Evolutionary conservation across 2,329 filamentous ascomycete genomes (phyloP).

Genomic region (Fusarium foetens): DNA sequence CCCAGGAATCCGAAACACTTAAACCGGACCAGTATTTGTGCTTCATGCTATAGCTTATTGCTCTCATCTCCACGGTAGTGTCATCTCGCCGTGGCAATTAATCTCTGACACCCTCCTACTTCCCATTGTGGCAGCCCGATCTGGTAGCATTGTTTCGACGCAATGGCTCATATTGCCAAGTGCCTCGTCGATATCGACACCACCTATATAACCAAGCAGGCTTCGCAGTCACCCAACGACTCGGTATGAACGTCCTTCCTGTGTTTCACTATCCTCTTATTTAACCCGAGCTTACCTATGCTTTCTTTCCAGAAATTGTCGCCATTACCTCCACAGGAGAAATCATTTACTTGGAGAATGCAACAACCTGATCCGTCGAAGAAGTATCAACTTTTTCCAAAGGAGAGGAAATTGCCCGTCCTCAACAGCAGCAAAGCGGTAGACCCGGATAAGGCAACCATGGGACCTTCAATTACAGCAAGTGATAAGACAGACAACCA

Average conservation of each 20-base stretch:
- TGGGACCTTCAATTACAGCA: constrained; percentile 55
- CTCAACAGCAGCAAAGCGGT: constrained; percentile 58
- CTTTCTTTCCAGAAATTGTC: constrained; percentile 36
- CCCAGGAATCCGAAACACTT: constrained; percentile 45
- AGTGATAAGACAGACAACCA: constrained; percentile 54
- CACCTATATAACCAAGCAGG: constrained; percentile 62
- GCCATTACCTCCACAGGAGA: constrained; percentile 54
- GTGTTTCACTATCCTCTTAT: constrained; percentile 12
- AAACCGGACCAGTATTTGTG: constrained; percentile 34
- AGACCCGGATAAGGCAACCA: constrained; percentile 62
- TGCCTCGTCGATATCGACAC: constrained; percentile 64
- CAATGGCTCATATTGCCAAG: constrained; percentile 72
- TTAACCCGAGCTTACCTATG: constrained; percentile 29
- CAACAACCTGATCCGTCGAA: constrained; percentile 61
- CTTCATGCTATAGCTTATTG: constrained; percentile 37
- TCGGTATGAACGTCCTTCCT: constrained; percentile 51
- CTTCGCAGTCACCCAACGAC: constrained; percentile 57
- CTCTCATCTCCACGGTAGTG: constrained; percentile 35
- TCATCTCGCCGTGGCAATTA: constrained; percentile 36
- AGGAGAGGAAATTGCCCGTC: constrained; percentile 58
- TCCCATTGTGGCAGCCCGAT: constrained; percentile 35
- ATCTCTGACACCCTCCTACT: constrained; percentile 42
- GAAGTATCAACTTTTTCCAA: constrained; percentile 71
- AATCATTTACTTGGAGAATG: constrained; percentile 68
- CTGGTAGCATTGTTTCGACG: constrained; percentile 40